A percentile compares a stretch with the other conserved stretches of the same genome.
phyloP scores from a whole-genome alignment of 306 rosid genomes.

The Acmispon strigosus region DNA sequence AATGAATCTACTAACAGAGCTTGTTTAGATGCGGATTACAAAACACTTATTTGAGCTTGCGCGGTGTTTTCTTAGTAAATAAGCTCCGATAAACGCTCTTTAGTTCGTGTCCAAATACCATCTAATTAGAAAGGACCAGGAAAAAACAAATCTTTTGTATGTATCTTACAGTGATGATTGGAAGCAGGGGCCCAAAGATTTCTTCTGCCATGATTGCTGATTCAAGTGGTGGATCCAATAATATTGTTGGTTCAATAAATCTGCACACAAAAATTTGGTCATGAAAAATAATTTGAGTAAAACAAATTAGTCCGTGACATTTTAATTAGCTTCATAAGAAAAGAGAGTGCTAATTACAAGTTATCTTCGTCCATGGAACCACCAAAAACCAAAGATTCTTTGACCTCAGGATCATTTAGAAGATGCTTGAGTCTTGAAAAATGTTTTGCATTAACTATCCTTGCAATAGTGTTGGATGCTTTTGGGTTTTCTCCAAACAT shows the following conservation, averaged over 20 bases:
- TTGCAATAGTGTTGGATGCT: constrained; percentile 35
- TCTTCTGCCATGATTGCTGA: constrained; percentile 62
- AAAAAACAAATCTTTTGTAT: not conserved
- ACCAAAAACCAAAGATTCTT: constrained; percentile 52
- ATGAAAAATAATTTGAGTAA: not conserved
- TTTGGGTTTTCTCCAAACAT: constrained; percentile 54
- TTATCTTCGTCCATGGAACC: constrained; percentile 55
- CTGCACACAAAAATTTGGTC: constrained; percentile 22
- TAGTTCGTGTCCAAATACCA: no score
- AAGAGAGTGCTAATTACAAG: constrained; percentile 33
- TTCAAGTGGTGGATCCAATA: constrained; percentile 67
- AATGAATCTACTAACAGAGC: not conserved
- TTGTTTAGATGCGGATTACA: no score
- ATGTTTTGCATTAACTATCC: constrained; percentile 47
- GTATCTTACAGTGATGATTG: constrained; percentile 50
- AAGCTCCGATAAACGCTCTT: no score
- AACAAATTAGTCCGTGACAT: not conserved
- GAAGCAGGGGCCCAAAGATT: constrained; percentile 76
- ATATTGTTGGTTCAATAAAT: constrained; percentile 68
- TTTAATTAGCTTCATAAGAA: not conserved
- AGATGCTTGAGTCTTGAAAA: constrained; percentile 44
- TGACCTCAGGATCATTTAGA: constrained; percentile 33
- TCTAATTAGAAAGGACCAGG: not conserved
- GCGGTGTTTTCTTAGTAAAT: no score
- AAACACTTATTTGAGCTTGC: no score